These are phyloP conservation scores for Monosporascus cannonballus DNA, from an alignment of 2,329 filamentous ascomycete species.

Conservation along the genomic window DNA sequence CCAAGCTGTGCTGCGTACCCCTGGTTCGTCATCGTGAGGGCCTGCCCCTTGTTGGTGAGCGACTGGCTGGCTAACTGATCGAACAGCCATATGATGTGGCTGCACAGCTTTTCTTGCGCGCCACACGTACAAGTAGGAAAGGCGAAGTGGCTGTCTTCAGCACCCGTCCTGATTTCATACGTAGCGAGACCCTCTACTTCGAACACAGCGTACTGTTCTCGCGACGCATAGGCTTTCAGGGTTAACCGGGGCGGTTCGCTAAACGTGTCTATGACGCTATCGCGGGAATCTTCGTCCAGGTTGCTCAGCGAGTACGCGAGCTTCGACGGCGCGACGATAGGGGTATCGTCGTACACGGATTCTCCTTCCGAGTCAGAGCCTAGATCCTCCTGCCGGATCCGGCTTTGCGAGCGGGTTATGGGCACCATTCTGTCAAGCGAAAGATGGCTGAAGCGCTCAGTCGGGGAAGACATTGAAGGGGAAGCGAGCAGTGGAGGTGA, in stretches of 20 bases:
- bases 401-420: conserved; percentile 25
- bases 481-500: conserved; percentile 11
- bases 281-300: conserved; percentile 28
- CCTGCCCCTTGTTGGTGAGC: conserved; percentile 32
- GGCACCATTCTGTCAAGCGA: conserved; percentile 34
- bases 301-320: conserved; percentile 27
- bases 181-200: conserved; percentile 50
- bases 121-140: conserved; percentile 36
- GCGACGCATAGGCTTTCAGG: conserved; percentile 42
- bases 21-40: conserved; percentile 35
- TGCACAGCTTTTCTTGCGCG: conserved; percentile 33
- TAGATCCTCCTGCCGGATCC: conserved; percentile 17
- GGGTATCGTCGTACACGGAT: conserved; percentile 22
- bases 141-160: conserved; percentile 31
- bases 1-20: conserved; percentile 42
- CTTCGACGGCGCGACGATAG: conserved; percentile 28
- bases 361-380: conserved; percentile 18
- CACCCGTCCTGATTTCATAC: conserved; percentile 44
- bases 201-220: conserved; percentile 46
- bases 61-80: conserved; percentile 46
- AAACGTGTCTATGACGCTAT: conserved; percentile 38
- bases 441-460: conserved; percentile 32
- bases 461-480: conserved; percentile 29
- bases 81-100: conserved; percentile 49
- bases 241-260: conserved; percentile 42